Percentiles rank a stretch among this genome's conserved stretches.
Evolutionary conservation across 768 basidiomycete genomes (phyloP).

Genomic region (Leccinum uliginosum): DNA sequence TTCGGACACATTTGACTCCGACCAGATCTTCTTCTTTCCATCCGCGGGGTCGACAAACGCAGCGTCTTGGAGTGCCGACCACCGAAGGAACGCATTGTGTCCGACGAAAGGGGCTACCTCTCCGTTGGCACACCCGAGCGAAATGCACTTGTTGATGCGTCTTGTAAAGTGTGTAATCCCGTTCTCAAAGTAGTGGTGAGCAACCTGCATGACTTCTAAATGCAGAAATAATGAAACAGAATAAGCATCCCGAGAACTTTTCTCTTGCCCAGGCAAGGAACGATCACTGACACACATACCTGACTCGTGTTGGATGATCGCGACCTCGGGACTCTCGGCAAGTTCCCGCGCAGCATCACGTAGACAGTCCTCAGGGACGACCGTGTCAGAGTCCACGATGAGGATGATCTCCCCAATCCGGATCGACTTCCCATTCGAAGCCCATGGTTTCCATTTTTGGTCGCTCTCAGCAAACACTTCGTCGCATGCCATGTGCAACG

Average conservation of each 20-base stretch:
- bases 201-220: constrained; percentile 85
- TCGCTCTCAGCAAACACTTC: constrained; percentile 62
- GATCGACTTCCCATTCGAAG: constrained; percentile 67
- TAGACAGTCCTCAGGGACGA: constrained; percentile 89
- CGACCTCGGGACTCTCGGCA: constrained; percentile 52
- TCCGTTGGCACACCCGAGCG: constrained; percentile 73
- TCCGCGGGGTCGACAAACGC: constrained; percentile 54
- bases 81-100: constrained; percentile 86
- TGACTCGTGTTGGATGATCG: constrained; percentile 88
- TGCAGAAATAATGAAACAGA: neutral
- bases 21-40: constrained; percentile 70
- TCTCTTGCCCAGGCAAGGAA: constrained; percentile 18
- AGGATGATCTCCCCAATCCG: constrained; percentile 78
- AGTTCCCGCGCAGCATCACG: constrained; percentile 87
- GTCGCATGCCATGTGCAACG: constrained; percentile 69
- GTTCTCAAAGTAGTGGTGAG: constrained; percentile 87
- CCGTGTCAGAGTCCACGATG: constrained; percentile 83
- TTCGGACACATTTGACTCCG: constrained; percentile 62
- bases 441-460: constrained; percentile 66
- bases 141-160: constrained; percentile 81
- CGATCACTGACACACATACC: constrained; percentile 38
- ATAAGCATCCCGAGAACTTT: neutral
- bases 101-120: constrained; percentile 78
- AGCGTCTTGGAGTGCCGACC: constrained; percentile 86
- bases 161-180: constrained; percentile 87